These are phyloP conservation scores for Podospora appendiculata DNA, from an alignment of 495 filamentous ascomycete species.

Conservation along the genomic window DNA sequence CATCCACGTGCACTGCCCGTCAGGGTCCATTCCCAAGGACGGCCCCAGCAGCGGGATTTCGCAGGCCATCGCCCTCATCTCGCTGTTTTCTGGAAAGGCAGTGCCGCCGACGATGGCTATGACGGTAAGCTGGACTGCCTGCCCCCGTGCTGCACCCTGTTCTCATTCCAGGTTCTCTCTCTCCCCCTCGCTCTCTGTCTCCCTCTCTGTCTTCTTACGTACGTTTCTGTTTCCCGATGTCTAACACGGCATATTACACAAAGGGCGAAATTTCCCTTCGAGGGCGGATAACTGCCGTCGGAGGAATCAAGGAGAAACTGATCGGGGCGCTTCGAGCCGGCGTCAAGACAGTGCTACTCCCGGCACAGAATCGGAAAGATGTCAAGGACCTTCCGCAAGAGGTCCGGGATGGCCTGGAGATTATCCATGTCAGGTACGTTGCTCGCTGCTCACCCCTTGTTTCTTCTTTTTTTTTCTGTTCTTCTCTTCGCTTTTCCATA, in stretches of 20 bases:
- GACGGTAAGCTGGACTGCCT: constrained; percentile 48
- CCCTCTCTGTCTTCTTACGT: constrained; percentile 3
- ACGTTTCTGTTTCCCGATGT: constrained; percentile 9
- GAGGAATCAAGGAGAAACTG: constrained; percentile 97
- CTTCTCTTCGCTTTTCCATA: neutral
- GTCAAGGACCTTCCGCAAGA: constrained; percentile 87
- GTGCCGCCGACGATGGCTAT: constrained; percentile 93
- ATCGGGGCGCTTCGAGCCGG: constrained; percentile 91
- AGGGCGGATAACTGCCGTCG: constrained; percentile 79
- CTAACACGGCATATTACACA: constrained; percentile 21
- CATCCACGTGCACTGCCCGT: constrained; percentile 94
- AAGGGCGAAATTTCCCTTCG: constrained; percentile 82
- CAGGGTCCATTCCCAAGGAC: constrained; percentile 92
- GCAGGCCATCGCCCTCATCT: constrained; percentile 89
- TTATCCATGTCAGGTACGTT: constrained; percentile 77
- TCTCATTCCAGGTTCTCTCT: too few relatives aligned
- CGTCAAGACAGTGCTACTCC: constrained; percentile 88
- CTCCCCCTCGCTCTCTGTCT: neutral
- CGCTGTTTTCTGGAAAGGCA: constrained; percentile 77
- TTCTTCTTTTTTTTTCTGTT: neutral
- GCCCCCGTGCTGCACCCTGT: neutral
- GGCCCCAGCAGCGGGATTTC: constrained; percentile 83
- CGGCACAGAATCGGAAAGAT: constrained; percentile 85
- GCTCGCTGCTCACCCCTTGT: neutral
- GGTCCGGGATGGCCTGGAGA: constrained; percentile 79